Conservation (phyloP, 495 filamentous ascomycete genomes). For the Immersiella caudata region DNA sequence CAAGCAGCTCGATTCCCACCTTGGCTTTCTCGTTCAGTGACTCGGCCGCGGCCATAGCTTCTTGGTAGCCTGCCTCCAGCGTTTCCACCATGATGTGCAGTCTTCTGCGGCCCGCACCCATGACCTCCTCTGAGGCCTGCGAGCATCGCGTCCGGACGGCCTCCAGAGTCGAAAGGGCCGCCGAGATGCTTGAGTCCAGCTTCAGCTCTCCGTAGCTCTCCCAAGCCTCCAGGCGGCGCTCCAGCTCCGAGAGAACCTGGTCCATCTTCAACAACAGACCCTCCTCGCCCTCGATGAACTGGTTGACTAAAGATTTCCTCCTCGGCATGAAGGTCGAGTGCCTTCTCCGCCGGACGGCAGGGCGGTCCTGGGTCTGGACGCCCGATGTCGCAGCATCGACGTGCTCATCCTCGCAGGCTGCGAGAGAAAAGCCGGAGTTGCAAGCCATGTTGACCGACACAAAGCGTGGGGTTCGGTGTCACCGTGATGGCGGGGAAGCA, state of each 20-base stretch:
- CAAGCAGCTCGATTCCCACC: conserved; percentile 82
- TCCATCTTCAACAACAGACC: conserved; percentile 69
- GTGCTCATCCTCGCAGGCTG: conserved; percentile 39
- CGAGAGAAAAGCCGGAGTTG: conserved; percentile 34
- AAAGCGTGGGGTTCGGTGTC: neutral
- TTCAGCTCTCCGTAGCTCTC: conserved; percentile 85
- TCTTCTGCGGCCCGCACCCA: conserved; percentile 81
- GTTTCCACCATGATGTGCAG: conserved; percentile 91
- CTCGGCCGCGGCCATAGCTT: conserved; percentile 81
- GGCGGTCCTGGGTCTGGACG: conserved; percentile 36
- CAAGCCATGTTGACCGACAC: conserved; percentile 36
- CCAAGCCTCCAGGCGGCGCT: conserved; percentile 82
- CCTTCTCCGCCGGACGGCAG: conserved; percentile 49
- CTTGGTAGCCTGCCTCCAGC: conserved; percentile 86
- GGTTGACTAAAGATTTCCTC: conserved; percentile 64
- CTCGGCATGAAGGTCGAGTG: conserved; percentile 67
- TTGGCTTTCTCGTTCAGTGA: conserved; percentile 90
- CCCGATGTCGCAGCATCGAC: conserved; percentile 36
- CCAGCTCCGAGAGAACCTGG: conserved; percentile 84
- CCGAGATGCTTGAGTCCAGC: conserved; percentile 77
- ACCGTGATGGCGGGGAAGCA: conserved; percentile 12
- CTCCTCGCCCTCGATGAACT: conserved; percentile 65
- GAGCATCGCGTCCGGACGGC: conserved; percentile 87
- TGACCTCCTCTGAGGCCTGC: conserved; percentile 85
- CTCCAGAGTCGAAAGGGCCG: conserved; percentile 82